Conservation (phyloP, 2,329 filamentous ascomycete species). For the Calonectria hawksworthii region DNA sequence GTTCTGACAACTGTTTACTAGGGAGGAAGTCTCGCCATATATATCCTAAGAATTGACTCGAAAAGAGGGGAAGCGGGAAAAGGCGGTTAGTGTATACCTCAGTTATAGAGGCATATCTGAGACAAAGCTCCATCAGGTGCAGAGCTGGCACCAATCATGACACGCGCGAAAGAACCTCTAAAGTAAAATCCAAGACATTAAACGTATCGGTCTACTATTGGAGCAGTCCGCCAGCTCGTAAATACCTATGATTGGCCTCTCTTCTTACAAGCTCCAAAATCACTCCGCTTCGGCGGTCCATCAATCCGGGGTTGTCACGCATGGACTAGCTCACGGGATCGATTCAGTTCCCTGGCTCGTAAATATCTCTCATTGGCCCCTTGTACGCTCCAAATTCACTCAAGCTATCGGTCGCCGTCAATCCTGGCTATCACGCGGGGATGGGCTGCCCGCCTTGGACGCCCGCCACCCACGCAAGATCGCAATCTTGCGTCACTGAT, state of each 20-base stretch:
- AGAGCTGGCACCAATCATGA: not conserved
- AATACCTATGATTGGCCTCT: not conserved
- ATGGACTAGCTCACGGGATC: not conserved
- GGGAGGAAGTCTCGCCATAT: too few relatives aligned
- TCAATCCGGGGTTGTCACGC: not conserved
- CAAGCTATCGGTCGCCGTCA: not conserved
- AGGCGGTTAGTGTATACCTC: not conserved
- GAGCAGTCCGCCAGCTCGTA: not conserved
- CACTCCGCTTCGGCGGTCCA: not conserved
- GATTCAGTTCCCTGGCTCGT: not conserved
- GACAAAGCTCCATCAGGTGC: not conserved
- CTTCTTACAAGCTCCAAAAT: not conserved
- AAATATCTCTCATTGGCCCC: not conserved
- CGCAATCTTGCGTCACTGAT: not conserved
- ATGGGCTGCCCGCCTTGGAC: not conserved
- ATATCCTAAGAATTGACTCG: too few relatives aligned
- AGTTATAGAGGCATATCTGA: not conserved
- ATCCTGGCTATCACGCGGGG: not conserved
- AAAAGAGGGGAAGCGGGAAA: not conserved
- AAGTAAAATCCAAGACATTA: not conserved
- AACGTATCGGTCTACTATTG: not conserved
- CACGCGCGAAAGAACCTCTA: not conserved
- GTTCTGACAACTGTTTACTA: not conserved
- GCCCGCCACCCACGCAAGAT: not conserved
- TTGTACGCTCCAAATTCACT: not conserved